Conservation (phyloP, 2,329 filamentous ascomycete genomes). For the Neofusicoccum ribis region DNA sequence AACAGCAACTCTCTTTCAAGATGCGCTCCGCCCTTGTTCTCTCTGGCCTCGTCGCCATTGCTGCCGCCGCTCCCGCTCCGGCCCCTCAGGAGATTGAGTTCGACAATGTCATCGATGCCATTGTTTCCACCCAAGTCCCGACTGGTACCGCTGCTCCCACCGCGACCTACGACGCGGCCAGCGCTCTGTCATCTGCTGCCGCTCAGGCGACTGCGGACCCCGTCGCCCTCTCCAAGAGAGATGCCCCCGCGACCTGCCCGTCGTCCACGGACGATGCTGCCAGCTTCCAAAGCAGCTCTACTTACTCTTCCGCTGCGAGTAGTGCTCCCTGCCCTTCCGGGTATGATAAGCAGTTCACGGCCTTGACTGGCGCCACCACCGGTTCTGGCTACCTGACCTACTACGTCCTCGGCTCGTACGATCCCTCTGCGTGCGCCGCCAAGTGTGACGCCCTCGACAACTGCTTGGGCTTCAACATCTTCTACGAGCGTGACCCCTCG, state of each 20-base stretch:
- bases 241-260: too few relatives aligned
- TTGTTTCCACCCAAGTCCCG: constrained; percentile 25
- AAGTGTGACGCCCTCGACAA: constrained; percentile 16
- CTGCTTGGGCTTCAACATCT: constrained; percentile 27
- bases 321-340: neutral
- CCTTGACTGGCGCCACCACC: constrained; percentile 19
- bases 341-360: constrained; percentile 19
- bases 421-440: constrained; percentile 19
- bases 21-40: neutral
- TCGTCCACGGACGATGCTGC: neutral
- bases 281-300: neutral
- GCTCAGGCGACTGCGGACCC: neutral
- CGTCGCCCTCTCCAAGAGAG: neutral
- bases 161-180: constrained; percentile 27
- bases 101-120: constrained; percentile 29
- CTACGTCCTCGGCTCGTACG: constrained; percentile 20
- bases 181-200: constrained; percentile 25
- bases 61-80: neutral
- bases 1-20: neutral
- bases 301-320: neutral
- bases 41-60: neutral
- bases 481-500: constrained; percentile 24
- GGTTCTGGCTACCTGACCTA: constrained; percentile 23
- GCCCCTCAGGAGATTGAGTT: constrained; percentile 37
- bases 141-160: constrained; percentile 26